Base-by-base conservation (phyloP, 1,284 basidiomycete genomes). In the Trametes hirsuta region DNA sequence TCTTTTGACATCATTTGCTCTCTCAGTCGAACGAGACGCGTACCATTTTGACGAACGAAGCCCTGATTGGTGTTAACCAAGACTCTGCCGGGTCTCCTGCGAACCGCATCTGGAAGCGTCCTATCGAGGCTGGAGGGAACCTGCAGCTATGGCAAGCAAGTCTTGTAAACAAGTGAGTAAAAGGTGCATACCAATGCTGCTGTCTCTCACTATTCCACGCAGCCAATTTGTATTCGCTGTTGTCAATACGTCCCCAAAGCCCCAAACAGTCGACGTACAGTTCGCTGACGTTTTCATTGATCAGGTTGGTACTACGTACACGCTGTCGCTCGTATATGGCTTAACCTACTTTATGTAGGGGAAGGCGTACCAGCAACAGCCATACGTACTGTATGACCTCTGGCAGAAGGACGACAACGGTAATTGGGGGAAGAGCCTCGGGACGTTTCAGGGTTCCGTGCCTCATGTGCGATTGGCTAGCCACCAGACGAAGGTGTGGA, bases 401-500 rank as follows among this genome's bases (percentile, higher is more conserved):
- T 75, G 73, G 73, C 65, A 71, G 53, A 70, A 71, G 48, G 66
- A 71, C 37, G 57, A 50, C 41, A 22, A 58, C 15, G 71, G 69
- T 2, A 66, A 61, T 24, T 74, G 72, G 72, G 72, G 72, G 6
- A 65, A 67, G 58, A 61, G 52, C 45, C 22, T 70, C 4, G 72
- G 72, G 11, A 68, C 65, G 11, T 62, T 69, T 45, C 65, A 70
- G 35, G 70, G 68, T 3, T 46, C 61, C 4, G 61, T 74, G 21
- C 55, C 63, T 25, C 22, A 64, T n/a, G 72, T 75, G 9, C 47
- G 58, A 14, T 62, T 74, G 4, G 69, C 67, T 3, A 47, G 61
- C 2, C 74, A 75, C 55, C 69, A 72, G 58, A 71, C 70, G 10
- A 70, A 67, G 50, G 67, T 75, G 2, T 75, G 69, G 70, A 69